These are phyloP conservation scores for Colletotrichum sp. DNA, from an alignment of 2,329 filamentous ascomycete species.

Conservation along the genomic window DNA sequence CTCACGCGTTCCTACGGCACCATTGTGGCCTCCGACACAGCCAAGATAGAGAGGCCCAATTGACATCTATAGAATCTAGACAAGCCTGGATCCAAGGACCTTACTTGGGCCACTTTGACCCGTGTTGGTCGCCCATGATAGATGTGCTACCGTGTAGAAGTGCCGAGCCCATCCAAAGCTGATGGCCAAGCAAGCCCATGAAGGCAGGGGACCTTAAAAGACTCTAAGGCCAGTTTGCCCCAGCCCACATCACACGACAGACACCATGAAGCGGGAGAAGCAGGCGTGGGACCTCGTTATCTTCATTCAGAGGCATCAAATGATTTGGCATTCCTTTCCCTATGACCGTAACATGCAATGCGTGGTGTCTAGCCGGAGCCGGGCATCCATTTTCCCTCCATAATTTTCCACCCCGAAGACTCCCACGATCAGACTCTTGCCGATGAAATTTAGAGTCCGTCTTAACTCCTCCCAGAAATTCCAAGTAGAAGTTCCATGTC, in stretches of 20 bases:
- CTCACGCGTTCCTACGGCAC: background rate
- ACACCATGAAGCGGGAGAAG: background rate
- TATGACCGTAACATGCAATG: slow-evolving; percentile 54
- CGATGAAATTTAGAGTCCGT: slow-evolving; percentile 13
- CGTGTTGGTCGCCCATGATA: background rate
- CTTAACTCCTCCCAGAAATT: slow-evolving; percentile 15
- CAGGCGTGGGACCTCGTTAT: slow-evolving; percentile 1
- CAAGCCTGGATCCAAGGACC: background rate
- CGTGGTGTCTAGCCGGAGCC: slow-evolving; percentile 24
- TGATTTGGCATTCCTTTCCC: slow-evolving; percentile 47
- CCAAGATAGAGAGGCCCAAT: background rate
- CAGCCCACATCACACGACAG: background rate
- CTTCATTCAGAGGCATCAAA: slow-evolving; percentile 21
- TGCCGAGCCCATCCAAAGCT: background rate
- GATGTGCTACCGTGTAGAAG: background rate
- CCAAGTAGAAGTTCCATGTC: slow-evolving; percentile 21
- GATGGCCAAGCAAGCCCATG: background rate
- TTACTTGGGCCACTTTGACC: background rate
- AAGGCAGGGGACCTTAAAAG: background rate
- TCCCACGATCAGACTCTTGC: slow-evolving; percentile 25
- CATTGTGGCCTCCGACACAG: background rate
- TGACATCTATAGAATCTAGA: background rate
- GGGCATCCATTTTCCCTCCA: slow-evolving; percentile 26
- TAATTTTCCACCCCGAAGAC: slow-evolving; percentile 23
- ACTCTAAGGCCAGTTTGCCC: background rate